Conservation (phyloP, 2,329 filamentous ascomycete genomes). For the Cyclaneusma minus region DNA sequence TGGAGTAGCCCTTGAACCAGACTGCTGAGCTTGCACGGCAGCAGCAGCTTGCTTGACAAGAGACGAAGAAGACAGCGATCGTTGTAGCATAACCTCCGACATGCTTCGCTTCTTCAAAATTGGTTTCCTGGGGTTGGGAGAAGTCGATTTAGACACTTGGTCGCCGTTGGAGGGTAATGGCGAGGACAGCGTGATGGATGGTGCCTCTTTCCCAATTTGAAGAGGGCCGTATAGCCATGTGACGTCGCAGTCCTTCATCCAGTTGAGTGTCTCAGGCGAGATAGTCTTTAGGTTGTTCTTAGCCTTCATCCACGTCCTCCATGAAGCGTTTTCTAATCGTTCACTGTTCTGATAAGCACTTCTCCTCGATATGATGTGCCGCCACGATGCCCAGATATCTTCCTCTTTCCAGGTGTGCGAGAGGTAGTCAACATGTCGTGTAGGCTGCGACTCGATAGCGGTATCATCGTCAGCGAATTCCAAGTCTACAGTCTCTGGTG, state of each 20-base stretch:
- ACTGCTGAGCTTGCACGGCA: conserved; percentile 21
- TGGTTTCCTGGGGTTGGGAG: conserved; percentile 46
- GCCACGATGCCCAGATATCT: conserved; percentile 96
- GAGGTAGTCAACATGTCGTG: conserved; percentile 86
- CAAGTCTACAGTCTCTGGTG: conserved; percentile 6
- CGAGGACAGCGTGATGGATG: conserved; percentile 30
- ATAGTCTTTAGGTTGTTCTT: conserved; percentile 80
- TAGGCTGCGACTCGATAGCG: conserved; percentile 44
- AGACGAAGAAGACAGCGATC: conserved; percentile 75
- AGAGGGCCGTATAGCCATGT: conserved; percentile 95
- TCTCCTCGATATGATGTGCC: conserved; percentile 71
- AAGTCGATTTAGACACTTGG: conserved; percentile 41
- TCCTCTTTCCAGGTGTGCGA: conserved; percentile 90
- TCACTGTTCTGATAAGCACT: conserved; percentile 67
- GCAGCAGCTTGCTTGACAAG: conserved; percentile 54
- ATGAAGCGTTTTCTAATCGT: conserved; percentile 86
- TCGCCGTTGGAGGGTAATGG: conserved; percentile 29
- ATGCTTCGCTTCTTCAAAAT: conserved; percentile 95
- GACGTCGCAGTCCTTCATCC: conserved; percentile 94
- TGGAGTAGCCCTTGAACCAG: no score
- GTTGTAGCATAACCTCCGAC: conserved; percentile 87
- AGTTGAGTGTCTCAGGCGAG: conserved; percentile 83
- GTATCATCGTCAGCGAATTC: conserved; percentile 32
- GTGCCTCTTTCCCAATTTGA: conserved; percentile 50
- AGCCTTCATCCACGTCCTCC: conserved; percentile 91